Base-by-base conservation (phyloP, 177 flowering plant species). In the Vitis hybrid region DNA sequence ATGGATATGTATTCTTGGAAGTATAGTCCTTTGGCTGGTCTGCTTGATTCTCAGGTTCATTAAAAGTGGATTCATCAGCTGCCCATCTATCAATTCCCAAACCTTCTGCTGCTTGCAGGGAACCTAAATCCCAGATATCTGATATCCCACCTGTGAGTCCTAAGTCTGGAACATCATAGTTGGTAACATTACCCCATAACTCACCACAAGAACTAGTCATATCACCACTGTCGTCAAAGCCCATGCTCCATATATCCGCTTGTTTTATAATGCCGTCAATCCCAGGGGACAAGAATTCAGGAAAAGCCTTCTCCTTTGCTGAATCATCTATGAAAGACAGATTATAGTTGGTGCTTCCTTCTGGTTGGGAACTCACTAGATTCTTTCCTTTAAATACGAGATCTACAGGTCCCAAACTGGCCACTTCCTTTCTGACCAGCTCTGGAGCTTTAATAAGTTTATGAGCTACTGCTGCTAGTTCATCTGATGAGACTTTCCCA, bases 171-270 rank as follows among this genome's bases (percentile, higher is more conserved):
- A 58, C 71, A 53, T 82, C 84, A 73, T 69, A 84, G 61, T 63
- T 71, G 20, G 57, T 58, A 52, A 76, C 57, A 73, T 82, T 81
- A 57, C 68, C 80, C 93, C 88, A 86, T 10, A 88, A 61, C 65
- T 74, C 90, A 72, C 64, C 68, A 76, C 82, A 76, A 66, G 84
- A 78, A 72, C 79, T 76, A 53, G 89, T 73, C 66, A 77, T 59
- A 73, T 77, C 76, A 48, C 73, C 63, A 70, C 73, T 69, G 35
- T 72, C 64, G 63, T 83, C 83, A 52, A 84, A 84, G 65, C 79
- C 88, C 83, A 75, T 74, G 79, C 70, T 74, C 95, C 90, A 88
- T 27, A 75, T 48, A 24, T 82, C 89, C 64, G 82, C 91, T 53
- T 73, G 82, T 74, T 82, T 80, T 41, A 61, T 59, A 41, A 80